Evolutionary conservation across 2,329 filamentous ascomycete genomes (phyloP).

Genomic region (Diaporthe velutina): DNA sequence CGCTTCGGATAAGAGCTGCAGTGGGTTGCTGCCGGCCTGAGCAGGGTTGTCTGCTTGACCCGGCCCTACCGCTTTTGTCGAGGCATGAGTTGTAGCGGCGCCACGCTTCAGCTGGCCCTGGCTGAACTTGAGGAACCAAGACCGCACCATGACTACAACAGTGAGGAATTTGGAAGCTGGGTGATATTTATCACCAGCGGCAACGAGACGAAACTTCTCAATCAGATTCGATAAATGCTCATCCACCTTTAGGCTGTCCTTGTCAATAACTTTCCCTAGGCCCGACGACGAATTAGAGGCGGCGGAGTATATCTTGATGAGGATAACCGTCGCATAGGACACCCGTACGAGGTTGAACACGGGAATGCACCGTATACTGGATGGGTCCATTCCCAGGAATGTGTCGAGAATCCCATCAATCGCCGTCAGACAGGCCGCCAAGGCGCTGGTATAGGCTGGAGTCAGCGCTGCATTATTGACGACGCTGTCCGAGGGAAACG

Average conservation of each 20-base stretch:
- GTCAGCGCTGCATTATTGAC: slow-evolving; percentile 56
- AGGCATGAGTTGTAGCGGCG: slow-evolving; percentile 5
- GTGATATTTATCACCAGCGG: slow-evolving; percentile 73
- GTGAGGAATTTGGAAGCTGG: slow-evolving; percentile 79
- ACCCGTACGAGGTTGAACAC: slow-evolving; percentile 80
- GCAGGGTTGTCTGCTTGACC: slow-evolving; percentile 45
- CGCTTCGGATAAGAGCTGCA: slow-evolving; percentile 69
- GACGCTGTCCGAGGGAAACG: slow-evolving; percentile 60
- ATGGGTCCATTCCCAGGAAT: slow-evolving; percentile 72
- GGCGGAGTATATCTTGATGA: slow-evolving; percentile 81
- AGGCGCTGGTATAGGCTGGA: slow-evolving; percentile 73
- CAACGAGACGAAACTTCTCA: slow-evolving; percentile 74
- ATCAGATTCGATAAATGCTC: slow-evolving; percentile 79
- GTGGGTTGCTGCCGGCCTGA: slow-evolving; percentile 61
- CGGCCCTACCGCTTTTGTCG: slow-evolving; percentile 42
- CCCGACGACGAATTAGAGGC: slow-evolving; percentile 74
- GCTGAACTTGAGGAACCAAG: slow-evolving; percentile 71
- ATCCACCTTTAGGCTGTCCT: slow-evolving; percentile 74
- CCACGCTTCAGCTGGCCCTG: slow-evolving; percentile 38
- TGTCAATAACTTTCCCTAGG: slow-evolving; percentile 77
- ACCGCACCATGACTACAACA: slow-evolving; percentile 77
- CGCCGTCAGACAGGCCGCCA: slow-evolving; percentile 75
- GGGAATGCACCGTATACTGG: slow-evolving; percentile 73
- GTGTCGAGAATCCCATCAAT: slow-evolving; percentile 76
- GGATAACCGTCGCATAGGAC: slow-evolving; percentile 77